Percentiles rank a stretch among this genome's conserved stretches.
phyloP scores from a whole-genome alignment of 352 stramenopile genomes.

The Plasmopara viticola region DNA sequence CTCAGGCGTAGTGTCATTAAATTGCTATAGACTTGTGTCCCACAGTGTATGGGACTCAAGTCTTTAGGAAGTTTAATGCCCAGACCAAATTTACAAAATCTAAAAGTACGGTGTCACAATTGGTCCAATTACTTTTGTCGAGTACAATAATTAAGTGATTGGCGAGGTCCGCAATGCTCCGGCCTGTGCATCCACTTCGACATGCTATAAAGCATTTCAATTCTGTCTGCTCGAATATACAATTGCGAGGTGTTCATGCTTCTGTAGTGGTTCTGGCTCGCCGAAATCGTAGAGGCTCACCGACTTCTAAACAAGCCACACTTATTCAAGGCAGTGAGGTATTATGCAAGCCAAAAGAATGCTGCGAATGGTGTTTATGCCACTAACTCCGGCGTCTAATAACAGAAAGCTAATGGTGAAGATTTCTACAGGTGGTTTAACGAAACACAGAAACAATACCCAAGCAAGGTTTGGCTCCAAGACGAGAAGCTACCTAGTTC shows the following conservation, averaged over 20 bases:
- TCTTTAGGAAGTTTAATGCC: too few species aligned
- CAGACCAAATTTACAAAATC: too few species aligned
- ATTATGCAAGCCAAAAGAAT: constrained; percentile 5
- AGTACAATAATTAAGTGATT: too few species aligned
- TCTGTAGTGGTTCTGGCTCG: constrained; percentile 33
- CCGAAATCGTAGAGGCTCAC: constrained; percentile 31
- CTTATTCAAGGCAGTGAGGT: constrained; percentile 35
- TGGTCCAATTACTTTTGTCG: too few species aligned
- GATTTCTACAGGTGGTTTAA: constrained; percentile 44
- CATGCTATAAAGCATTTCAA: constrained; percentile 17
- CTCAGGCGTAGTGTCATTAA: too few species aligned
- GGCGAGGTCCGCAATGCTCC: constrained; percentile 10
- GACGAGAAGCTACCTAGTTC: constrained; percentile 20
- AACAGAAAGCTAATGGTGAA: constrained; percentile 26
- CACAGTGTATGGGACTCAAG: too few species aligned
- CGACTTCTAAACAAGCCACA: constrained; percentile 16
- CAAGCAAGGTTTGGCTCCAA: constrained; percentile 14
- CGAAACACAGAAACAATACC: constrained; percentile 37
- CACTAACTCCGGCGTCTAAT: background rate
- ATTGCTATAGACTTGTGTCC: too few species aligned
- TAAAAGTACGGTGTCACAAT: too few species aligned
- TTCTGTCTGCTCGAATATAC: constrained; percentile 8
- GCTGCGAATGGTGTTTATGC: background rate
- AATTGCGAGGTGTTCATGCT: constrained; percentile 32
- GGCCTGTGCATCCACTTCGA: constrained; percentile 17